A percentile compares a stretch with the other conserved stretches of the same genome.
phyloP scores from a whole-genome alignment of 1,284 basidiomycete genomes.

The Sporisorium reilianum region DNA sequence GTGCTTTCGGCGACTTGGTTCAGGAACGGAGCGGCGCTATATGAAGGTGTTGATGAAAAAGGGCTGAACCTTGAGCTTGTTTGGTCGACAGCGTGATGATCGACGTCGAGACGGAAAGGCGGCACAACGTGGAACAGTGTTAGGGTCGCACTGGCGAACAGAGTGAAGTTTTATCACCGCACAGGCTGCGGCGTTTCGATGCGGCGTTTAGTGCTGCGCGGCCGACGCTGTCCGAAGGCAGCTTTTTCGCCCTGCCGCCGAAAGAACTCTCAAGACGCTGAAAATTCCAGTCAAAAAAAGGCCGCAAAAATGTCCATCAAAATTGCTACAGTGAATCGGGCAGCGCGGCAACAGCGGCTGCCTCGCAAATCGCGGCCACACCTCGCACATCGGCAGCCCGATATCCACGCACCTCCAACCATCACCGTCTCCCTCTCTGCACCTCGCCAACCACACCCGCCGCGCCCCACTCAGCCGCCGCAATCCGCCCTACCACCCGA shows the following conservation, averaged over 20 bases:
- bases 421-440: neutral
- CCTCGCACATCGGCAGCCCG: neutral
- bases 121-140: neutral
- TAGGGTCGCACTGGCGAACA: neutral
- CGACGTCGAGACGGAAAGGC: neutral
- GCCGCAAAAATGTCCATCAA: neutral
- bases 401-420: neutral
- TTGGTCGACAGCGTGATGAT: neutral
- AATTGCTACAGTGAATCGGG: neutral
- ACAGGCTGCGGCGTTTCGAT: neutral
- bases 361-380: neutral
- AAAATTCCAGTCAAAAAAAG: neutral
- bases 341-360: neutral
- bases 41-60: no score
- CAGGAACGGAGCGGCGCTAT: no score
- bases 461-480: conserved; percentile 45
- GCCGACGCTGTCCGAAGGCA: conserved; percentile 33
- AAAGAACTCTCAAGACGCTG: no score
- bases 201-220: conserved; percentile 22
- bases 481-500: conserved; percentile 39
- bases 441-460: conserved; percentile 11
- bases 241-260: neutral
- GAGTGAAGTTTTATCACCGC: conserved; percentile 6
- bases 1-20: neutral
- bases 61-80: neutral